A percentile compares a stretch with the other conserved stretches of the same genome.
These are phyloP conservation scores for Hebeloma cylindrosporum DNA, from an alignment of 768 basidiomycete species.

Conservation along the genomic window DNA sequence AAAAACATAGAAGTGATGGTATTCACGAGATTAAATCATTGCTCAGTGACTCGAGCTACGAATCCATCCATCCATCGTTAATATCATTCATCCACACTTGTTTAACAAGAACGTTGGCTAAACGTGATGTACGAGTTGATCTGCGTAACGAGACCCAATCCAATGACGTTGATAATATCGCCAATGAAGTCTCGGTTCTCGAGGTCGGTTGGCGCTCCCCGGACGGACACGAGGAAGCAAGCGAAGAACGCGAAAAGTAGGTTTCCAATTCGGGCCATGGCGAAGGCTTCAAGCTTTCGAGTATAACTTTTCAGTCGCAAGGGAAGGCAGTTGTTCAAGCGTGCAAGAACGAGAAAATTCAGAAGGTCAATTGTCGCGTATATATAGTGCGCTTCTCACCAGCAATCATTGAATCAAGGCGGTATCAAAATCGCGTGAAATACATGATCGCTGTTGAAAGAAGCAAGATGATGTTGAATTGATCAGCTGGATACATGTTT, in stretches of 20 bases:
- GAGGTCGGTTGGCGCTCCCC: constrained; percentile 21
- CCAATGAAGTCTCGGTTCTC: constrained; percentile 27
- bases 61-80: no score
- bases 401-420: no score
- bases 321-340: no score
- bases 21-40: constrained; percentile 36
- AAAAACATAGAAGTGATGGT: neutral
- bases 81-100: neutral
- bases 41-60: constrained; percentile 34
- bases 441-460: no score
- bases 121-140: constrained; percentile 40
- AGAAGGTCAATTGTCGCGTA: no score
- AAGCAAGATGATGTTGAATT: no score
- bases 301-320: no score
- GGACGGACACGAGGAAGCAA: constrained; percentile 25
- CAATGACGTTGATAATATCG: constrained; percentile 38
- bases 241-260: constrained; percentile 27
- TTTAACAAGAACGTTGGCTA: constrained; percentile 3
- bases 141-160: constrained; percentile 36
- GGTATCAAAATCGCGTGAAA: no score
- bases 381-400: no score
- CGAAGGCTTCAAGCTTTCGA: no score
- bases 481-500: no score
- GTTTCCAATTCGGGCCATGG: constrained; percentile 11
- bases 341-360: no score